phyloP scores from a whole-genome alignment of 805 yeast species.

The Saccharomyces kudriavzevii region DNA sequence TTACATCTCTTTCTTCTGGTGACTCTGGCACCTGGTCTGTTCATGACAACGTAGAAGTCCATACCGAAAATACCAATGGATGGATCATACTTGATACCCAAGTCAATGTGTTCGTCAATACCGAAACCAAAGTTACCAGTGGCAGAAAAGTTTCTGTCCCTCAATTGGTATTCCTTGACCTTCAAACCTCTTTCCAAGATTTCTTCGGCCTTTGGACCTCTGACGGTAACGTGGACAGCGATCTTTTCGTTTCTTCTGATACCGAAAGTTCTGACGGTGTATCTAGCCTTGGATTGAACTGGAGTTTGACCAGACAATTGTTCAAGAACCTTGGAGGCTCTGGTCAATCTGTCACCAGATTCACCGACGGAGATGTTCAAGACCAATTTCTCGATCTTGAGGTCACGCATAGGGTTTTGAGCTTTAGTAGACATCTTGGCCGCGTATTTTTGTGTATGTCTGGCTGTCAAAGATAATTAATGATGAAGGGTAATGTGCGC shows the following conservation, averaged over 20 bases:
- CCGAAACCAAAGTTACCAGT: constrained; percentile 99
- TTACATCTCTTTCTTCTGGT: constrained; percentile 93
- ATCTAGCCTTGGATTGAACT: constrained; percentile 98
- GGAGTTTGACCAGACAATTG: constrained; percentile 99
- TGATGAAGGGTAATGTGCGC: neutral
- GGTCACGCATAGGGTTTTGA: constrained; percentile 94
- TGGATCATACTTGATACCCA: constrained; percentile 99
- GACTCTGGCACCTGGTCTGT: constrained; percentile 97
- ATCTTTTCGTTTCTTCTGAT: constrained; percentile 99
- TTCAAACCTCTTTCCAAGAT: constrained; percentile 97
- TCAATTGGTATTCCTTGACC: constrained; percentile 97
- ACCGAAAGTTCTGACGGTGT: constrained; percentile 98
- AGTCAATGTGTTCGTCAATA: constrained; percentile 95
- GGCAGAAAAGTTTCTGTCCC: constrained; percentile 84
- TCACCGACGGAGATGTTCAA: constrained; percentile 99
- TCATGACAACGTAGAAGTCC: constrained; percentile 98
- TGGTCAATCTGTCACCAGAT: constrained; percentile 99
- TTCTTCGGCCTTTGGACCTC: constrained; percentile 99
- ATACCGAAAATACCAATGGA: constrained; percentile 98
- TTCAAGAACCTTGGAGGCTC: constrained; percentile 98
- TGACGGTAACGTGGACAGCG: constrained; percentile 95
- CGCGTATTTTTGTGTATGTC: constrained; percentile 13
- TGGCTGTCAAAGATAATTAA: neutral
- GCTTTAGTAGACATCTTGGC: constrained; percentile 40
- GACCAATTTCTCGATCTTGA: constrained; percentile 96